Percentiles rank a stretch among this genome's conserved stretches.
Conservation (phyloP, 2,329 filamentous ascomycete genomes). For the Anisogramma anomala region DNA sequence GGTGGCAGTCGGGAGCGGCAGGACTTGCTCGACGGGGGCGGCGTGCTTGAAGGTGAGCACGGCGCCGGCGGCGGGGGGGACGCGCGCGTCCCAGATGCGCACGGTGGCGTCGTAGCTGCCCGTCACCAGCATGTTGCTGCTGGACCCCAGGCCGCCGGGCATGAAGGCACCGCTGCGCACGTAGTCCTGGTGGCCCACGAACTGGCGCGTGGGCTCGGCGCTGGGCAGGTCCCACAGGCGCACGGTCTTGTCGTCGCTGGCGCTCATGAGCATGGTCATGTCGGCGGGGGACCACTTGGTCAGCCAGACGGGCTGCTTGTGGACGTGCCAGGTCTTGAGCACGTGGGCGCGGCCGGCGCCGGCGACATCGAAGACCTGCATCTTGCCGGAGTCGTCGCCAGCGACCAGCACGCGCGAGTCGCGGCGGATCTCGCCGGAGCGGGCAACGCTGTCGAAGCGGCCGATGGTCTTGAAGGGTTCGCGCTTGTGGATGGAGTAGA, state of each 20-base stretch:
- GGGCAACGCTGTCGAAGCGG: constrained; percentile 82
- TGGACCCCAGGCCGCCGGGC: constrained; percentile 51
- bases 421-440: constrained; percentile 75
- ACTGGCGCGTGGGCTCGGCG: constrained; percentile 62
- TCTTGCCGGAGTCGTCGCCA: constrained; percentile 79
- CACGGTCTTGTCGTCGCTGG: constrained; percentile 86
- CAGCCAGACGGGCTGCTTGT: constrained; percentile 88
- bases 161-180: constrained; percentile 81
- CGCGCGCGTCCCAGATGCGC: constrained; percentile 81
- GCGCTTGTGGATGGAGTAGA: constrained; percentile 84
- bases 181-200: constrained; percentile 84
- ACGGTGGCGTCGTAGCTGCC: constrained; percentile 94
- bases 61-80: constrained; percentile 46
- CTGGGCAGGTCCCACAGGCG: constrained; percentile 87
- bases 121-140: constrained; percentile 65
- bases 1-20: constrained; percentile 77
- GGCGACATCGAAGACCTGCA: constrained; percentile 87
- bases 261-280: constrained; percentile 75
- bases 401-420: constrained; percentile 85
- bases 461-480: constrained; percentile 91
- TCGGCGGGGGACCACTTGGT: constrained; percentile 87
- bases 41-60: constrained; percentile 93
- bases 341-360: constrained; percentile 62
- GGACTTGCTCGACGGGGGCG: constrained; percentile 78
- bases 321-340: constrained; percentile 86